Evolutionary conservation across 2,329 filamentous ascomycete species (phyloP), one percentile per base, ranked within the genome.

Genomic region (Fonsecaea pedrosoi): DNA sequence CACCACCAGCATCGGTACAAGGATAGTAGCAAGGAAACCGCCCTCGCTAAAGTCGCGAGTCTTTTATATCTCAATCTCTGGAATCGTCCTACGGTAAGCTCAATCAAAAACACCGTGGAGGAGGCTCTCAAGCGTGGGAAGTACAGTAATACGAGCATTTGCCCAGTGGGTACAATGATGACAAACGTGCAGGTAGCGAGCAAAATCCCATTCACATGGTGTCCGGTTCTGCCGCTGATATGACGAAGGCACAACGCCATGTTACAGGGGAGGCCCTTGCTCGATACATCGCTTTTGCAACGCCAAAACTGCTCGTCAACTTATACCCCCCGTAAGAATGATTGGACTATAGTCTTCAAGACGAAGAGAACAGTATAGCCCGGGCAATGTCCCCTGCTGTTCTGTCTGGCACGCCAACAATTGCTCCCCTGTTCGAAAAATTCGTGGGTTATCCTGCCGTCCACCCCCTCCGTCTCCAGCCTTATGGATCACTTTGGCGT

Each of bases 401-500:
- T 18, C 13, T 30, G 54, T 30, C 21, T 50, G 21, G 21, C 21
- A 21, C 35, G n/a, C 45, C 48, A 45, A 54, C 37, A 53, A 30
- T 37, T 34, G 12, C 32, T 30, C 45, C 59, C 59, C 13, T 12
- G 45, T 12, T 15, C 2, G 5, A 58, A 30, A 42, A 7, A 10
- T 37, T 6, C 59, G 54, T 32, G 45, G 59, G 21, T 54, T 35
- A 61, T 50, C 21, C 25, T 57, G 54, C 13, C 32, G 37, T 56
- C n/a, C 21, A 50, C 13, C 40, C 15, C 42, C 6, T 34, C 25
- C n/a, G 38, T 62, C 37, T 13, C 60, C 48, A 65, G 62, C 62
- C 62, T 60, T 54, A 38, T 59, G 21, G 45, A 34, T 54, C n/a
- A 48, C 56, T 35, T 55, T 30, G 32, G 25, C 50, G 25, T 37